Conservation (phyloP, 805 yeast genomes). For the Ogataea parapolymorpha region DNA sequence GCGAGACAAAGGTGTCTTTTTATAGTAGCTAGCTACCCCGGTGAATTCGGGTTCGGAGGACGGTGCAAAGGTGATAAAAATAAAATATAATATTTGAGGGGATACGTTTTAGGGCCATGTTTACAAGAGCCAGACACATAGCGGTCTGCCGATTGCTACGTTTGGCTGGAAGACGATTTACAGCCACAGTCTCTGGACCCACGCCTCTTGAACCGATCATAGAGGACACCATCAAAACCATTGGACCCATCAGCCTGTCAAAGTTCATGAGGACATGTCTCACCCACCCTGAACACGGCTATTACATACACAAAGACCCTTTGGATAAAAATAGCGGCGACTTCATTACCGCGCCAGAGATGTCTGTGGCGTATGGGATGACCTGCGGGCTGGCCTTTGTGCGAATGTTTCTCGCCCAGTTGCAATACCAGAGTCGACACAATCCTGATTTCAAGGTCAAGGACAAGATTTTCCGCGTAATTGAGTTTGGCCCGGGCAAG, state of each 20-base stretch:
- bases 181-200: neutral
- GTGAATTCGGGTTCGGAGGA: neutral
- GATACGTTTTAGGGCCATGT: neutral
- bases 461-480: slow-evolving; percentile 41
- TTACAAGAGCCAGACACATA: neutral
- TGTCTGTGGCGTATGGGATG: slow-evolving; percentile 84
- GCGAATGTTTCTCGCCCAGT: slow-evolving; percentile 55
- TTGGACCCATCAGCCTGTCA: slow-evolving; percentile 75
- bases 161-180: neutral
- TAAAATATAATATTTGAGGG: neutral
- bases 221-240: slow-evolving; percentile 51
- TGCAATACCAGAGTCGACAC: slow-evolving; percentile 37
- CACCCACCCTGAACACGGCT: slow-evolving; percentile 73
- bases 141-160: neutral
- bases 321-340: slow-evolving; percentile 53
- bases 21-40: neutral
- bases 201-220: slow-evolving; percentile 30
- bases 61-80: neutral
- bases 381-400: slow-evolving; percentile 73
- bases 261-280: slow-evolving; percentile 79
- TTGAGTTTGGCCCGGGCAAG: slow-evolving; percentile 84
- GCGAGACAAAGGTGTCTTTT: neutral
- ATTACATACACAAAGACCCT: slow-evolving; percentile 76
- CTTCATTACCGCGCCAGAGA: slow-evolving; percentile 83
- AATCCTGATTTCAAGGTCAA: slow-evolving; percentile 22